These are phyloP conservation scores for Sequoiadendron giganteum DNA, from an alignment of 75 land plant species.

Conservation along the genomic window DNA sequence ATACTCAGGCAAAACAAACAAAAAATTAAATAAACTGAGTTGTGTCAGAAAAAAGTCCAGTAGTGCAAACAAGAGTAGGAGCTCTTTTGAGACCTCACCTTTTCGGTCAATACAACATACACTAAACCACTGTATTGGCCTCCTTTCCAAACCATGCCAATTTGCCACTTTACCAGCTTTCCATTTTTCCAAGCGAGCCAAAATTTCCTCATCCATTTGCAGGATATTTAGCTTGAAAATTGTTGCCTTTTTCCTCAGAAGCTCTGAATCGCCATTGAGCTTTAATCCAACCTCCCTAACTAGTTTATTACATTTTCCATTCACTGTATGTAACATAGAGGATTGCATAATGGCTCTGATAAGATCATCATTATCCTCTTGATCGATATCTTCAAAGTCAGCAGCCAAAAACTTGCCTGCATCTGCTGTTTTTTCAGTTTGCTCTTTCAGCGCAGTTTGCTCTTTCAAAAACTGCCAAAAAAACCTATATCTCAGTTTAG, in stretches of 20 bases:
- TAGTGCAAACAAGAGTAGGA: not conserved
- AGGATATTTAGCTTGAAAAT: slow-evolving; percentile 22
- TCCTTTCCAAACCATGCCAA: slow-evolving; percentile 73
- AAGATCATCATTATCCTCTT: not conserved
- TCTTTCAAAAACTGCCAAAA: slow-evolving; percentile 73
- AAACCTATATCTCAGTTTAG: not conserved
- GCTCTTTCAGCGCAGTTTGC: slow-evolving; percentile 80
- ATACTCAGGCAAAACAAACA: not conserved
- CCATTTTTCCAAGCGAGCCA: slow-evolving; percentile 76
- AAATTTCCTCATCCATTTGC: slow-evolving; percentile 50
- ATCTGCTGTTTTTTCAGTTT: slow-evolving; percentile 74
- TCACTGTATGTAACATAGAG: slow-evolving; percentile 22
- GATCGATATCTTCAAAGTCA: slow-evolving; percentile 50
- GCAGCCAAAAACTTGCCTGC: slow-evolving; percentile 63
- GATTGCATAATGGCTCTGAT: not conserved
- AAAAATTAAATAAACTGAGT: not conserved
- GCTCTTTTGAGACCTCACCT: slow-evolving; percentile 38
- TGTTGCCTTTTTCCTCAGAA: slow-evolving; percentile 9
- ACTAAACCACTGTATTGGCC: slow-evolving; percentile 81
- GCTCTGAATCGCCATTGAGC: slow-evolving; percentile 38
- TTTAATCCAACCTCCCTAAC: slow-evolving; percentile 42
- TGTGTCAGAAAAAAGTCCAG: not conserved
- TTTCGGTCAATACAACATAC: slow-evolving; percentile 73
- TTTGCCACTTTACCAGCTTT: slow-evolving; percentile 56
- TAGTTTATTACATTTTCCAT: slow-evolving; percentile 59